phyloP scores from a whole-genome alignment of 139 green algal genomes.

The Eudorina sp. region DNA sequence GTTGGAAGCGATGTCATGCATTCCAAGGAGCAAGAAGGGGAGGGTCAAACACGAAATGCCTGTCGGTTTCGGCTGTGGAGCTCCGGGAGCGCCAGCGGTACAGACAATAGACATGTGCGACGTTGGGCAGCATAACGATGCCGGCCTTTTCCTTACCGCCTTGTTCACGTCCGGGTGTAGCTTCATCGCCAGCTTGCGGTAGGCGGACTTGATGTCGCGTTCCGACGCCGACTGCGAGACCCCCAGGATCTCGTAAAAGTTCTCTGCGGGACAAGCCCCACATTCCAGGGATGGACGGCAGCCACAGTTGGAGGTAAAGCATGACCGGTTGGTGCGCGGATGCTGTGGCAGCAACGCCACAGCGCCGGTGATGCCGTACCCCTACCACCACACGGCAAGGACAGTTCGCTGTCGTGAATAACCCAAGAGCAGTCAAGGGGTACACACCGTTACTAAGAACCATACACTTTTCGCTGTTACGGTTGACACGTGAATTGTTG shows the following conservation, averaged over 20 bases:
- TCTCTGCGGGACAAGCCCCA: slow-evolving; percentile 8
- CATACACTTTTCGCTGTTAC: not conserved
- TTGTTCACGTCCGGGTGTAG: slow-evolving; percentile 93
- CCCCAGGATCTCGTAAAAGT: slow-evolving; percentile 81
- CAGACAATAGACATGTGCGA: no score
- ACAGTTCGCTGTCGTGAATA: no score
- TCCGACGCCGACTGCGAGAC: slow-evolving; percentile 62
- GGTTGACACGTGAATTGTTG: not conserved
- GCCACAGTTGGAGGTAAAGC: not conserved
- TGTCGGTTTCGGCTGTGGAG: no score
- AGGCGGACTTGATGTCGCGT: slow-evolving; percentile 86
- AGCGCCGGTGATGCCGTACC: not conserved
- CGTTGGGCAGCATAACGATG: no score
- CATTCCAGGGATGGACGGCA: not conserved
- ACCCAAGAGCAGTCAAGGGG: no score
- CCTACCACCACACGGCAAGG: no score
- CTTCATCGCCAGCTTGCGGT: slow-evolving; percentile 87
- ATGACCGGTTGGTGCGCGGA: not conserved
- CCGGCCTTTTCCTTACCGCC: slow-evolving; percentile 68
- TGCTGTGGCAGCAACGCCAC: not conserved
- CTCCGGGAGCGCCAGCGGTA: no score
- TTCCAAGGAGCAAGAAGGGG: no score
- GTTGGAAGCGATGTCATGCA: no score
- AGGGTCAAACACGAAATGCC: no score
- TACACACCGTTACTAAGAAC: no score